Evolutionary conservation across 805 yeast species (phyloP), one percentile per base, ranked within the genome.

Genomic region (Grigorovia jiainica): DNA sequence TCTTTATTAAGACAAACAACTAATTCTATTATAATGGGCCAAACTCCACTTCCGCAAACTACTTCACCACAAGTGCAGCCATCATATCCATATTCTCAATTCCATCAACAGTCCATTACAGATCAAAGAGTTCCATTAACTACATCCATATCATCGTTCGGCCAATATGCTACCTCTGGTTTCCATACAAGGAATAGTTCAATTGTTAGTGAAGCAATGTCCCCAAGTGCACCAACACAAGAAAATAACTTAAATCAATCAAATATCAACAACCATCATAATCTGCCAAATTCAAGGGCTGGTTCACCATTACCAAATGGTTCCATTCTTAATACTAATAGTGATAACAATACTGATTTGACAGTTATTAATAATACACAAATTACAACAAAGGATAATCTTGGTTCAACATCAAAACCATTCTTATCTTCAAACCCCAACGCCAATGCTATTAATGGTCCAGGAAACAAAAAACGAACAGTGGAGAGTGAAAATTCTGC

Each of bases 161-260:
- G 55, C 9, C 56, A 53, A 23, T 55, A 46, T 34, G 54, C 54
- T 18, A 31, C 51, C 3, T 48, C 47, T 7, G 61, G 56, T 2
- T 53, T 52, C 30, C 57, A 54, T 25, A 57, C 63, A 9, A 51
- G 63, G 31, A 51, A 52, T n/a, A 54, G 55, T 13, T 57, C 62
- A 2, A 49, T 55, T 5, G 53, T 51, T 3, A 57, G 61, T 42
- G 61, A 55, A 16, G 55, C 54, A 7, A 48, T 57, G 55, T 58
- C 63, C 4, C 60, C 62, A 8, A 52, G 54, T 38, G 51, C 57
- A 4, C 44, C 57, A 4, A 38, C 43, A 2, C 36, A 19, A 27
- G 31, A 27, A 11, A 27, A 13, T 27, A 27, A 10, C n/a, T n/a
- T 11, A 15, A 27, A 27, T 10, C 31, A 10, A 27, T 37, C 49